phyloP scores from a whole-genome alignment of 768 basidiomycete species.

The Trametes elegans region DNA sequence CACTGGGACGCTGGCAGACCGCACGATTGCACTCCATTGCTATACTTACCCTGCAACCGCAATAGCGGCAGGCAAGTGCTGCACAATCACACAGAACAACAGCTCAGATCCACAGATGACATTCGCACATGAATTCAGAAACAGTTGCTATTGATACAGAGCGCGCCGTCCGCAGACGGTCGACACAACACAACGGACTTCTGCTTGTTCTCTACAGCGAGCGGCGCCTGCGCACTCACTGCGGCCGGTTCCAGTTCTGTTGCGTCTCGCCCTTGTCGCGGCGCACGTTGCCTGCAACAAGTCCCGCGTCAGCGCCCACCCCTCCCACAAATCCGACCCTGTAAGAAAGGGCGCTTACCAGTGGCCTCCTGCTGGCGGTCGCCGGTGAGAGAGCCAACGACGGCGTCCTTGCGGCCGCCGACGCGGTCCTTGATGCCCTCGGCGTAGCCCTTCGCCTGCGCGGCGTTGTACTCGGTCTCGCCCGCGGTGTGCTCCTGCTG shows the following conservation, averaged over 20 bases:
- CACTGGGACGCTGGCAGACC: no score
- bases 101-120: no score
- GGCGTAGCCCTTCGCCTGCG: constrained; percentile 47
- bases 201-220: no score
- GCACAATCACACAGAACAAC: no score
- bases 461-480: constrained; percentile 45
- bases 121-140: no score
- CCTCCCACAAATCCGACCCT: not conserved
- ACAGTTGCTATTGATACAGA: not conserved
- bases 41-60: no score
- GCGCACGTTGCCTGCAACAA: constrained; percentile 43
- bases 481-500: constrained; percentile 49
- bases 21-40: no score
- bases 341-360: constrained; percentile 33
- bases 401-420: constrained; percentile 50
- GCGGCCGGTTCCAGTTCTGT: constrained; percentile 45
- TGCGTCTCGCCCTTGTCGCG: constrained; percentile 56
- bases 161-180: not conserved
- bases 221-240: not conserved
- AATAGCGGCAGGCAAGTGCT: no score
- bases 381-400: constrained; percentile 53
- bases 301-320: not conserved
- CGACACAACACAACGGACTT: no score
- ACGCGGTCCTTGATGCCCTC: constrained; percentile 47
- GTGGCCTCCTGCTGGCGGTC: constrained; percentile 50